These are phyloP conservation scores for Petrea volubilis DNA, from an alignment of 257 asterid genomes.

Conservation along the genomic window DNA sequence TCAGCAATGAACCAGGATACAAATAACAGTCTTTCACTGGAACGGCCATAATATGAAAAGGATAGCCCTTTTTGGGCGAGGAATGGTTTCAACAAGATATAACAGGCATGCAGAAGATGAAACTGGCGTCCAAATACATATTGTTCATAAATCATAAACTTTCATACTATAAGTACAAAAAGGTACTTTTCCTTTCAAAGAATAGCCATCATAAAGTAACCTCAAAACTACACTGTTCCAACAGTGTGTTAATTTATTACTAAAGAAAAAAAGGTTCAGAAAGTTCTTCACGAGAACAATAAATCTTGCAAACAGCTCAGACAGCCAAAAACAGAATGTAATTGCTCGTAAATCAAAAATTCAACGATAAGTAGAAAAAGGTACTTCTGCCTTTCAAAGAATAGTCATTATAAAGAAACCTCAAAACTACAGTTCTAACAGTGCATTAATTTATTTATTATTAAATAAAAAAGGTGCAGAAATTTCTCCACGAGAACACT, in stretches of 20 bases:
- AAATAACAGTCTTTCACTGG: background rate
- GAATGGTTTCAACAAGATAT: slow-evolving; percentile 6
- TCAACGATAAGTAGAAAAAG: background rate
- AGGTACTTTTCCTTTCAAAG: slow-evolving; percentile 4
- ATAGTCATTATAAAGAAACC: no score
- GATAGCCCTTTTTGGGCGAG: background rate
- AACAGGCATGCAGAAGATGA: slow-evolving; percentile 14
- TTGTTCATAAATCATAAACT: slow-evolving; percentile 13
- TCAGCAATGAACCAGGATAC: background rate
- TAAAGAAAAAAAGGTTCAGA: background rate
- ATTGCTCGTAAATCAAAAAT: slow-evolving; percentile 12
- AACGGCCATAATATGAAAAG: background rate
- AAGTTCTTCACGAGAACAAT: background rate
- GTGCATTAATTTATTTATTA: background rate
- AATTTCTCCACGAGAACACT: background rate
- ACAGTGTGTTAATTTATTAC: background rate
- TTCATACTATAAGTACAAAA: background rate
- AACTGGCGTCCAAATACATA: background rate
- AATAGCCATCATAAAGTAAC: background rate
- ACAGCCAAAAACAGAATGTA: background rate
- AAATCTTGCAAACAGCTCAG: background rate
- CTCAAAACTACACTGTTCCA: background rate
- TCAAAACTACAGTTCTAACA: slow-evolving; percentile 1
- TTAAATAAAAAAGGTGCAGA: background rate
- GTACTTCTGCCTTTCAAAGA: no score